A percentile compares a stretch with the other conserved stretches of the same genome.
phyloP scores from a whole-genome alignment of 2,329 filamentous ascomycete genomes.

The Trichoderma semiorbis region DNA sequence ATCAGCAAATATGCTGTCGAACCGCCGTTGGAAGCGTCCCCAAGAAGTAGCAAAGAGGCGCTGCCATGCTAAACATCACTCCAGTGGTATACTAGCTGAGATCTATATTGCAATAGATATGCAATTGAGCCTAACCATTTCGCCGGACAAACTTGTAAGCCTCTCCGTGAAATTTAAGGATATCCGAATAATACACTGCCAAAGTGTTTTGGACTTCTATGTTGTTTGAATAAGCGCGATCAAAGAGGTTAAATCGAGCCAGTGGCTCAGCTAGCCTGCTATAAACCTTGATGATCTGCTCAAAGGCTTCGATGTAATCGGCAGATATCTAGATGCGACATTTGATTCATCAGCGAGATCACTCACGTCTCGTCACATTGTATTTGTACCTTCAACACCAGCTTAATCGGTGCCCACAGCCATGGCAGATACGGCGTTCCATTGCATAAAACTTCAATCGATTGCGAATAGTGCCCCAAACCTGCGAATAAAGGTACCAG shows the following conservation, averaged over 20 bases:
- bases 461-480: conserved; percentile 21
- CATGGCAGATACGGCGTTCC: conserved; percentile 44
- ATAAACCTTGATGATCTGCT: not conserved
- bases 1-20: conserved; percentile 7
- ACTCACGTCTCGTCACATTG: not conserved
- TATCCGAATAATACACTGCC: conserved; percentile 45
- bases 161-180: conserved; percentile 45
- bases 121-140: conserved; percentile 23
- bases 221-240: conserved; percentile 30
- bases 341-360: not conserved
- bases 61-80: conserved; percentile 20
- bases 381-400: conserved; percentile 19
- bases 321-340: not conserved
- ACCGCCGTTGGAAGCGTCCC: conserved; percentile 17
- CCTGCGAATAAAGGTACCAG: conserved; percentile 41
- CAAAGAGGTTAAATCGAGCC: conserved; percentile 20
- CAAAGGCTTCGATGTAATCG: not conserved
- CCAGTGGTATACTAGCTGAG: not conserved
- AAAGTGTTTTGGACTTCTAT: conserved; percentile 39
- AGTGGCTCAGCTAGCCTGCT: not conserved
- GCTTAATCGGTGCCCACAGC: conserved; percentile 45
- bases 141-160: conserved; percentile 44
- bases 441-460: conserved; percentile 43
- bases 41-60: conserved; percentile 21
- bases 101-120: too few relatives aligned